phyloP scores from a whole-genome alignment of 805 yeast species.

The Wickerhamiella lipophila region DNA sequence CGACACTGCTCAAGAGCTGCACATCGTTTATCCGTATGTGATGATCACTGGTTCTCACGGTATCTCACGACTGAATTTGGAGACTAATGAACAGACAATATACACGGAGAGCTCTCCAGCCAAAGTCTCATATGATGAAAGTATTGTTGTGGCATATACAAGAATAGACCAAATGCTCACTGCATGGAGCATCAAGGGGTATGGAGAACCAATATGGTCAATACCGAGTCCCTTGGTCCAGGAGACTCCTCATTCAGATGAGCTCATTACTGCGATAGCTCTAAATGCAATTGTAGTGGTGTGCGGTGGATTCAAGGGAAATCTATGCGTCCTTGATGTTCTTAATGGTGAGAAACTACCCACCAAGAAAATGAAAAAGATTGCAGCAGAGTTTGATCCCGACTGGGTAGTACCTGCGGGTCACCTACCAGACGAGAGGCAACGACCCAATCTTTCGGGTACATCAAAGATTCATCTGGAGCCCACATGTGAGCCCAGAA shows the following conservation, averaged over 20 bases:
- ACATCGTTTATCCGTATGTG: not conserved
- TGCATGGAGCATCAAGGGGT: not conserved
- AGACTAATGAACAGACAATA: not conserved
- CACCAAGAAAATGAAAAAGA: not conserved
- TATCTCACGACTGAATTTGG: not conserved
- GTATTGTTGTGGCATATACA: not conserved
- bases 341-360: conserved; percentile 5
- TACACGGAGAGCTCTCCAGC: not conserved
- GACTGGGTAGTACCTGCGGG: not conserved
- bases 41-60: not conserved
- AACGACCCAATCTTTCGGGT: not conserved
- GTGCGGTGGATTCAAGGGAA: not conserved
- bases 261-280: not conserved
- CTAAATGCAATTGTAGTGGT: conserved; percentile 1
- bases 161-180: not conserved
- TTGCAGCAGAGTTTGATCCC: not conserved
- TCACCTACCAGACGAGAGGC: not conserved
- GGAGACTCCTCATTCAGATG: not conserved
- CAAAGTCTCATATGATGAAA: not conserved
- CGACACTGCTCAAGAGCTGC: not conserved
- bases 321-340: conserved; percentile 4
- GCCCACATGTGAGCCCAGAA: not conserved
- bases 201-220: not conserved
- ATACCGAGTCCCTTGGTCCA: not conserved
- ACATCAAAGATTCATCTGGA: not conserved